Evolutionary conservation across 2,329 filamentous ascomycete genomes (phyloP), one percentile per base, ranked within the genome.

Genomic region (Pyricularia grisea): DNA sequence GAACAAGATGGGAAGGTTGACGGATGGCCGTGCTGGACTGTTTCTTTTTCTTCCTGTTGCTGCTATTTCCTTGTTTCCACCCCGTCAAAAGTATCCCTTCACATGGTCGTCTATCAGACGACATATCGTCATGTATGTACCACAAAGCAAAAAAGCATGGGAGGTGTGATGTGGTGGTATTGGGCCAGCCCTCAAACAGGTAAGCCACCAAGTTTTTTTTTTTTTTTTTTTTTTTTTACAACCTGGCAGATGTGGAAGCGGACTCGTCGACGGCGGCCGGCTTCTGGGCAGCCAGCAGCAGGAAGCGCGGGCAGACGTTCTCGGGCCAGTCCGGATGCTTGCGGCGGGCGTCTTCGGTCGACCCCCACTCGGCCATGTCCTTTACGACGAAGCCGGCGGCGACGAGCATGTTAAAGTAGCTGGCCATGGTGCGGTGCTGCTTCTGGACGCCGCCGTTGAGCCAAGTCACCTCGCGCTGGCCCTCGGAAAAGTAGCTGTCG

Each of bases 361-460:
- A 66, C 0, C 71, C 69, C 78, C 79, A 82, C 70, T 82, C 80
- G 42, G 78, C 75, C 68, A 81, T 76, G 42, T 75, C 76, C n/a
- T 75, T 76, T 42, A 83, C 70, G 64, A 76, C 74, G 70, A 83
- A 79, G 4, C 78, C 80, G 4, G 71, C 74, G 11, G 72, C 74
- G 20, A 80, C 67, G 65, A 83, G 70, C 20, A 78, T 66, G 20
- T 77, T 76, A 60, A 82, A 71, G 73, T 82, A 82, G 14, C 78
- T 79, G 63, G 77, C 76, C 25, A 82, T 71, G 10, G 81, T 83
- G 4, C 81, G 78, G 74, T 84, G 81, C 72, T 84, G 80, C 74
- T 84, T 84, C 68, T 76, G 73, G 68, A 81, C 78, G 1, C 79
- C 79, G 23, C 78, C 72, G 11, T 78, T 79, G 60, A 84, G 71